These are phyloP conservation scores for Gracilaria domingensis DNA, from an alignment of 23 red algal species.

Conservation along the genomic window DNA sequence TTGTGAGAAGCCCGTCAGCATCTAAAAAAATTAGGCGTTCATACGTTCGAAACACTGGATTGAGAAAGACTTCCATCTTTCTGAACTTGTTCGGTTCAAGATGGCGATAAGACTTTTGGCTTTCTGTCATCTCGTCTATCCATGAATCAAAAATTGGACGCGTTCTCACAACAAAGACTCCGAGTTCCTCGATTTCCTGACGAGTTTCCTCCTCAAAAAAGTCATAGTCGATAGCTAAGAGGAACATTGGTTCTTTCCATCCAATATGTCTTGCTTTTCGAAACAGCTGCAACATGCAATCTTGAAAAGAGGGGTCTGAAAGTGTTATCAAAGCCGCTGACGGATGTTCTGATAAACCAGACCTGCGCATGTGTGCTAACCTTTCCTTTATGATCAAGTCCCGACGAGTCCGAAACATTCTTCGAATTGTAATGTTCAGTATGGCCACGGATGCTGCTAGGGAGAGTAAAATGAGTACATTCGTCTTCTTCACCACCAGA, in stretches of 20 bases:
- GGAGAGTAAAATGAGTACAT: background rate
- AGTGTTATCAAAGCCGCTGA: constrained; percentile 49
- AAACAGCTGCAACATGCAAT: constrained; percentile 46
- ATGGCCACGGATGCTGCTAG: background rate
- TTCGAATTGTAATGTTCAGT: constrained; percentile 1
- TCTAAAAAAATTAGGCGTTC: constrained; percentile 56
- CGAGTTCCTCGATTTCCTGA: constrained; percentile 38
- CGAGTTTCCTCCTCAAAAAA: constrained; percentile 5
- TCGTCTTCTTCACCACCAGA: no score
- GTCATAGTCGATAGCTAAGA: constrained; percentile 48
- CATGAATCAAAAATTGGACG: constrained; percentile 45
- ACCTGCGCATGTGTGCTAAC: background rate
- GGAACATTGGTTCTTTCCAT: constrained; percentile 45
- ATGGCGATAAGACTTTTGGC: constrained; percentile 30
- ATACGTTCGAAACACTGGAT: constrained; percentile 62
- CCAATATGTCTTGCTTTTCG: constrained; percentile 18
- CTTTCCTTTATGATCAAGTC: constrained; percentile 20
- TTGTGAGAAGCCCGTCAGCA: constrained; percentile 40
- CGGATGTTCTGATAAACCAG: background rate
- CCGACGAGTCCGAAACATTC: background rate
- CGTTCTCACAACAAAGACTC: constrained; percentile 44
- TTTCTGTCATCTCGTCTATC: background rate
- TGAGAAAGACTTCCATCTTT: constrained; percentile 73
- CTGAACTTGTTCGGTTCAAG: constrained; percentile 53
- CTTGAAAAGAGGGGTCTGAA: constrained; percentile 52